A percentile compares a stretch with the other conserved stretches of the same genome.
Evolutionary conservation across 345 rosid species (phyloP).

Genomic region (rapeseed (Brassica napus)): DNA sequence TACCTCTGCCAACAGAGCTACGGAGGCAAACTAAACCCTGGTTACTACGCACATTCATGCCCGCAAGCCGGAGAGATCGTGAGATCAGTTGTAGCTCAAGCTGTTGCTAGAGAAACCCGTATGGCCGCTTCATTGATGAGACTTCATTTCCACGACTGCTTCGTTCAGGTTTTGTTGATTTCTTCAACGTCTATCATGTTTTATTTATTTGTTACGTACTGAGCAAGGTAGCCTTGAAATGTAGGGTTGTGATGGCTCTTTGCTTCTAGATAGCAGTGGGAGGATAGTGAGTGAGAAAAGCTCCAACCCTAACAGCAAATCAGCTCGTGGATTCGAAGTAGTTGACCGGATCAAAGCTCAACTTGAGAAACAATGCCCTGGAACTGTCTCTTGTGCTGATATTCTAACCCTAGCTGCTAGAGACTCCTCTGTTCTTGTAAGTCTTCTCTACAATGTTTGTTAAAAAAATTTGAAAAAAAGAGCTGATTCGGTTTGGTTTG

Average conservation of each 20-base stretch:
- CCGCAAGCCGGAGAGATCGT: constrained; percentile 61
- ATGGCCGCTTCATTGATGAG: constrained; percentile 86
- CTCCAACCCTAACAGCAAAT: constrained; percentile 72
- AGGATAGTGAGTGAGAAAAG: constrained; percentile 65
- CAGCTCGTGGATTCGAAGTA: constrained; percentile 84
- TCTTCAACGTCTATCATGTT: neutral
- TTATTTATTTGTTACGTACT: neutral
- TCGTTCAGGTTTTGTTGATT: constrained; percentile 57
- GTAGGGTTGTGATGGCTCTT: constrained; percentile 92
- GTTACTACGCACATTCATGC: constrained; percentile 65
- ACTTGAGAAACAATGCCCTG: constrained; percentile 73
- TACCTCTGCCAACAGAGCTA: constrained; percentile 38
- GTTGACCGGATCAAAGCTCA: constrained; percentile 77
- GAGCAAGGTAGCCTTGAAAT: neutral
- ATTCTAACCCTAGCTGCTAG: constrained; percentile 75
- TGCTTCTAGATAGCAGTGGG: constrained; percentile 69
- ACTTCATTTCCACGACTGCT: constrained; percentile 89
- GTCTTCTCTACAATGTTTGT: neutral
- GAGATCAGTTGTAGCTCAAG: constrained; percentile 56
- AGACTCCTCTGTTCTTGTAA: constrained; percentile 87
- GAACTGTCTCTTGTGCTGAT: constrained; percentile 87
- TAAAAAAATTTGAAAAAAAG: neutral
- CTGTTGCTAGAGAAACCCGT: constrained; percentile 60
- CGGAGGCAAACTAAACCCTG: constrained; percentile 53
- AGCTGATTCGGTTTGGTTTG: constrained; percentile 11